These are phyloP conservation scores for Escallonia rubra DNA, from an alignment of 129 eudicot species.

Conservation along the genomic window DNA sequence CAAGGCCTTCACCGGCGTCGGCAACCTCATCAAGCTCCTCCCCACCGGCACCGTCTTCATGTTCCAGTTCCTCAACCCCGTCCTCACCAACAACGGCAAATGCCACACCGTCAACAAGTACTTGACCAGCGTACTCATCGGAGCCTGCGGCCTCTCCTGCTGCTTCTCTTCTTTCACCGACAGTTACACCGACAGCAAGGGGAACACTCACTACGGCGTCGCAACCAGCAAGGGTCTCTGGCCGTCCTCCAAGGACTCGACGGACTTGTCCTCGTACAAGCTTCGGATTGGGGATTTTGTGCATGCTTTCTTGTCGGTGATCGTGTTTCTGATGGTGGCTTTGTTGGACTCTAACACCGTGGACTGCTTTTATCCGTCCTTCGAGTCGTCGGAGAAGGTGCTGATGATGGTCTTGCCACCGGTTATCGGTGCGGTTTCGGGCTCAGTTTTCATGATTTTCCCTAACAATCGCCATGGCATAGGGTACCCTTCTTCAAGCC, in stretches of 20 bases:
- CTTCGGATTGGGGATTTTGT: slow-evolving; percentile 60
- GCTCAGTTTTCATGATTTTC: slow-evolving; percentile 45
- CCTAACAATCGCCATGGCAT: slow-evolving; percentile 70
- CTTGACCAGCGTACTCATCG: slow-evolving; percentile 38
- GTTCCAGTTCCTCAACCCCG: slow-evolving; percentile 63
- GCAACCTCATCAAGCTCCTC: slow-evolving; percentile 74
- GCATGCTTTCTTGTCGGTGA: slow-evolving; percentile 39
- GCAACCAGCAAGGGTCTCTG: slow-evolving; percentile 59
- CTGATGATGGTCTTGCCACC: slow-evolving; percentile 65
- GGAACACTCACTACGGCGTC: slow-evolving; percentile 51
- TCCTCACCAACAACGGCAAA: slow-evolving; percentile 63
- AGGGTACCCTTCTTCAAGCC: slow-evolving; percentile 46
- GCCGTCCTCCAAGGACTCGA: slow-evolving; percentile 23
- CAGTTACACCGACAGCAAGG: slow-evolving; percentile 52
- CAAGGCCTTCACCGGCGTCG: slow-evolving; percentile 43
- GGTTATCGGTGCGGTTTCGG: slow-evolving; percentile 51
- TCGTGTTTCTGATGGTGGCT: slow-evolving; percentile 53
- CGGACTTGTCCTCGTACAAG: slow-evolving; percentile 27
- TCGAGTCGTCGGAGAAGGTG: slow-evolving; percentile 37
- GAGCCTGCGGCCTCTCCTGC: slow-evolving; percentile 51
- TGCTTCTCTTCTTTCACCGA: slow-evolving; percentile 72
- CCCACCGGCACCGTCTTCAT: slow-evolving; percentile 83
- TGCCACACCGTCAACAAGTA: slow-evolving; percentile 50
- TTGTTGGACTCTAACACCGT: slow-evolving; percentile 57
- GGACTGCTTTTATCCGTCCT: slow-evolving; percentile 53